phyloP scores from a whole-genome alignment of 2,329 filamentous ascomycete species.

The Penicillium hesseltinei region DNA sequence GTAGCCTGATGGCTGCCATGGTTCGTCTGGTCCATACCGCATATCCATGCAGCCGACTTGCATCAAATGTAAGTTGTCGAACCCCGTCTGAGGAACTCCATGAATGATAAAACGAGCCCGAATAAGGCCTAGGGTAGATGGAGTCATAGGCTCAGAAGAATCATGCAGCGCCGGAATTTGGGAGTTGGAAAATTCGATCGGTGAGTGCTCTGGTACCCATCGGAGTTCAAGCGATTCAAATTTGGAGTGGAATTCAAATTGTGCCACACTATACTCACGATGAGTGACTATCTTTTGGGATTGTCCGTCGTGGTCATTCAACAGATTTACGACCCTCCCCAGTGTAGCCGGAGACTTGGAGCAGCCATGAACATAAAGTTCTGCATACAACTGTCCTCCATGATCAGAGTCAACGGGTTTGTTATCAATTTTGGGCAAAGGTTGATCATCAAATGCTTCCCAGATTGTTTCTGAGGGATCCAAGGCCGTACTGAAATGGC shows the following conservation, averaged over 20 bases:
- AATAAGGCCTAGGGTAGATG: constrained; percentile 35
- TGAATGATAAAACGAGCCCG: constrained; percentile 25
- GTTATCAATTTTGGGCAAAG: constrained; percentile 26
- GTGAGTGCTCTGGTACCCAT: constrained; percentile 36
- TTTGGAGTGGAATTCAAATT: neutral
- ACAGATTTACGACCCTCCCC: constrained; percentile 27
- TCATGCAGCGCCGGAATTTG: constrained; percentile 12
- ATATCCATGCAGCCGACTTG: constrained; percentile 38
- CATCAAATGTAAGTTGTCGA: constrained; percentile 33
- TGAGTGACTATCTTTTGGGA: constrained; percentile 5
- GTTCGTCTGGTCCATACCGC: constrained; percentile 13
- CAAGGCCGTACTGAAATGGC: constrained; percentile 17
- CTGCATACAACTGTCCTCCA: constrained; percentile 25
- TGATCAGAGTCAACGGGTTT: constrained; percentile 26
- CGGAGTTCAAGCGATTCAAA: constrained; percentile 23
- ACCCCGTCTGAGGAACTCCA: constrained; percentile 19
- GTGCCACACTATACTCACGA: neutral
- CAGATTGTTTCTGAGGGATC: constrained; percentile 13
- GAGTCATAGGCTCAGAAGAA: constrained; percentile 13
- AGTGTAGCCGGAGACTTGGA: constrained; percentile 32
- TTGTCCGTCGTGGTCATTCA: constrained; percentile 37
- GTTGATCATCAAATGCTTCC: constrained; percentile 20
- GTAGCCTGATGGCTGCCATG: constrained; percentile 36
- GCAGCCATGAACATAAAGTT: constrained; percentile 29
- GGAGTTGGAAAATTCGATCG: constrained; percentile 30